Conservation (phyloP, 768 basidiomycete genomes). For the Cyclocybe aegerita region DNA sequence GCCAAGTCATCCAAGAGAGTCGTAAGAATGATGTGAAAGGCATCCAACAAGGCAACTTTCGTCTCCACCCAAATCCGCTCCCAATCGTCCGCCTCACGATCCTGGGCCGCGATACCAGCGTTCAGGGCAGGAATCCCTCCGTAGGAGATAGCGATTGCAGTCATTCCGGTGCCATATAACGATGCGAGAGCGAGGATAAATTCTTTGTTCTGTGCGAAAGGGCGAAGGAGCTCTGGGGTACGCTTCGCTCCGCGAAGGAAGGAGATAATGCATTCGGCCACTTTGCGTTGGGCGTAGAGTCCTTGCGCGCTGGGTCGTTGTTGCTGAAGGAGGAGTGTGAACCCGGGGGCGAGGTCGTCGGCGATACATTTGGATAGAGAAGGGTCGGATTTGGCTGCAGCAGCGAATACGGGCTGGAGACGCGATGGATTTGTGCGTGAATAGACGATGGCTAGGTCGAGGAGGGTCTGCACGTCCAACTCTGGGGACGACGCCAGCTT, state of each 20-base stretch:
- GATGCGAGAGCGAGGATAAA: slow-evolving; percentile 59
- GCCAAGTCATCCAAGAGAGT: slow-evolving; percentile 50
- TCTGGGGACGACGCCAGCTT: slow-evolving; percentile 38
- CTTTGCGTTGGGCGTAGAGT: slow-evolving; percentile 65
- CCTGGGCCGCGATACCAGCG: slow-evolving; percentile 18
- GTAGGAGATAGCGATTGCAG: slow-evolving; percentile 55
- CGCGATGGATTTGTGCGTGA: slow-evolving; percentile 41
- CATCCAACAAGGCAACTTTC: slow-evolving; percentile 70
- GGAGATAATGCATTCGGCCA: slow-evolving; percentile 52
- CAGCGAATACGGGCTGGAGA: slow-evolving; percentile 42
- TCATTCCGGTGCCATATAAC: slow-evolving; percentile 60
- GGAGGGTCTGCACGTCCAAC: slow-evolving; percentile 52
- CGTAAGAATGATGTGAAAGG: slow-evolving; percentile 59
- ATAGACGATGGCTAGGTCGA: slow-evolving; percentile 66
- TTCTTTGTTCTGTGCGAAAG: slow-evolving; percentile 49
- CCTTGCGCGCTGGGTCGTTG: slow-evolving; percentile 41
- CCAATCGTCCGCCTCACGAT: slow-evolving; percentile 57
- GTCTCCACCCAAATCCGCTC: slow-evolving; percentile 69
- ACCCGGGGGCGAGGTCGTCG: slow-evolving; percentile 54
- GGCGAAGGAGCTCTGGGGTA: slow-evolving; percentile 47
- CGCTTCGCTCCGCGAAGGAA: slow-evolving; percentile 47
- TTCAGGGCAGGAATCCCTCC: slow-evolving; percentile 47
- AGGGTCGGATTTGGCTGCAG: slow-evolving; percentile 33
- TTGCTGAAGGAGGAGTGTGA: slow-evolving; percentile 48
- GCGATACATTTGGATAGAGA: slow-evolving; percentile 31